Evolutionary conservation across 176 grass and related monocot genomes (phyloP), one percentile per base, ranked within the genome.

Genomic region (Chrysopogon serrulatus): DNA sequence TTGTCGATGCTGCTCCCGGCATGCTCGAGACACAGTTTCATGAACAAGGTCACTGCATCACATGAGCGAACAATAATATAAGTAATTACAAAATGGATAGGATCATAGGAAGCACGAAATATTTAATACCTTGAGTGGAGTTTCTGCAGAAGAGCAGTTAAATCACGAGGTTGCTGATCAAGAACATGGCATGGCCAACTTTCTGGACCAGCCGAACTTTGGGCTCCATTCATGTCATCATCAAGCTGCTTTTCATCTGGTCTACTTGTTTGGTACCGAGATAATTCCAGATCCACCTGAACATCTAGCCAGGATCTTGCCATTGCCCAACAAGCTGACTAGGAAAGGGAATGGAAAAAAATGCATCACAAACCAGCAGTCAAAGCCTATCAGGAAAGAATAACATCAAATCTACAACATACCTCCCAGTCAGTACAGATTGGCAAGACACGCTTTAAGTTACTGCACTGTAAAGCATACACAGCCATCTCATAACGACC

Each of bases 321-420:
- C 85, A 98, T 95, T 83, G 89, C 91, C 96, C 96, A 98, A 87
- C 93, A 98, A 85, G 96, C 96, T 73, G 96, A 98, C 96, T 98
- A 84, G 45, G 81, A 68, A 88, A 87, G 82, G 6, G 44, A 82
- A 51, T 23, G 51, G 67, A 77, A 69, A 69, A 74, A 68, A 47
- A 53, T 24, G 44, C 27, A 76, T 84, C 61, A 88, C 35, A 80
- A 19, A 72, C 28, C 28, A 85, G 32, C 28, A 82, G 57, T 72
- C 23, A 43, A 87, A 80, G 12, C 11, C 13, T 63, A 28, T 15
- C 26, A 27, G 32, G 33, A 89, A 71, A 73, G 37, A 78, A 73
- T 59, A 59, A 39, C 36, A 71, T 67, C 49, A 64, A 67, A 36
- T 48, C 21, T 86, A 81, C 23, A 90, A 62, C 57, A 37, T 95